Percentiles rank a stretch among this genome's conserved stretches.
Evolutionary conservation across 2,329 filamentous ascomycete species (phyloP).

Genomic region (Drechslera avenae): DNA sequence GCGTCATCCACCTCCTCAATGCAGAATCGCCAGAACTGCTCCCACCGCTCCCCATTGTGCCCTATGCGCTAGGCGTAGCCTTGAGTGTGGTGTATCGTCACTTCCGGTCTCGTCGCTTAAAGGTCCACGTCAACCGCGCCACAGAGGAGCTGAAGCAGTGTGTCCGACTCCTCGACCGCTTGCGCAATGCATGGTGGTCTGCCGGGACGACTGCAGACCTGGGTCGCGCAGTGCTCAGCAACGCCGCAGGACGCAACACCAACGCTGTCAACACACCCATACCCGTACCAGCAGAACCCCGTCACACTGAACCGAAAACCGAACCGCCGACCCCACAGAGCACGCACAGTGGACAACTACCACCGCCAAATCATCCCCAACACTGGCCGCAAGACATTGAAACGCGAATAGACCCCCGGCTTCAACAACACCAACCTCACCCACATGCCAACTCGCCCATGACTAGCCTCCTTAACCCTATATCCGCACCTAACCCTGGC

Average conservation of each 20-base stretch:
- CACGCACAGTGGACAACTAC: constrained; percentile 18
- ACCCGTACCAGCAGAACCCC: constrained; percentile 26
- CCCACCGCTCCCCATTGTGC: constrained; percentile 60
- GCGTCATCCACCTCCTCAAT: constrained; percentile 59
- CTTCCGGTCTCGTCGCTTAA: constrained; percentile 58
- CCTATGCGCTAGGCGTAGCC: constrained; percentile 61
- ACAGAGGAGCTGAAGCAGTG: constrained; percentile 53
- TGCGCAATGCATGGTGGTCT: constrained; percentile 53
- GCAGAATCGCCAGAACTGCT: constrained; percentile 53
- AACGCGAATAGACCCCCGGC: constrained; percentile 41
- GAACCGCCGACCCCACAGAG: constrained; percentile 26
- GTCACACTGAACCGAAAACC: constrained; percentile 25
- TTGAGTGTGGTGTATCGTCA: constrained; percentile 63
- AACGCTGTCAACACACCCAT: constrained; percentile 43
- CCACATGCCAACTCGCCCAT: constrained; percentile 31
- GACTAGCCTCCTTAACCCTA: constrained; percentile 38
- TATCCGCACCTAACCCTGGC: constrained; percentile 35
- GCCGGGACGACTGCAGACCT: constrained; percentile 55
- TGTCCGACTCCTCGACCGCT: constrained; percentile 51
- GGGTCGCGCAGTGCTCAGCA: constrained; percentile 47
- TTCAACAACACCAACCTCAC: constrained; percentile 26
- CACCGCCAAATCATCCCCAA: constrained; percentile 13
- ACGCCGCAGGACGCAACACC: constrained; percentile 46
- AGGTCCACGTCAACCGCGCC: constrained; percentile 54
- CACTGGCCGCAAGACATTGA: constrained; percentile 36